Percentiles rank a stretch among this genome's conserved stretches.
Evolutionary conservation across 306 rosid species (phyloP).

Genomic region (Vigna trinervia): DNA sequence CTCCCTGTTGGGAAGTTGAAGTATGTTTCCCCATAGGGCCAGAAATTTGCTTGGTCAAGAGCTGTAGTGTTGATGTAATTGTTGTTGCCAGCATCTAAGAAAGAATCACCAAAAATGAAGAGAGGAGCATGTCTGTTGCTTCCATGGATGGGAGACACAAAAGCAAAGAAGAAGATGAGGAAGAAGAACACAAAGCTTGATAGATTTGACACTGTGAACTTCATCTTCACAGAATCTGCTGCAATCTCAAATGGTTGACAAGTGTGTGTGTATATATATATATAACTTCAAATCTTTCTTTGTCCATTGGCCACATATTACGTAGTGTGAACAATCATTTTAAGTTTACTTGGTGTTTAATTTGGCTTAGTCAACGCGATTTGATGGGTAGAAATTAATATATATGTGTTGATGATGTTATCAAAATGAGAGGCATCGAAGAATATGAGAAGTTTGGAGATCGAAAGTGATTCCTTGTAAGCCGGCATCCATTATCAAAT

Average conservation of each 20-base stretch:
- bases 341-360: not conserved
- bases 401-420: not conserved
- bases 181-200: constrained; percentile 44
- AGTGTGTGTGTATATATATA: not conserved
- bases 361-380: constrained; percentile 36
- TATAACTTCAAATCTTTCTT: too few relatives aligned
- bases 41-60: constrained; percentile 92
- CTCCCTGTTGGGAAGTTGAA: constrained; percentile 87
- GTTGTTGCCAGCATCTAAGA: constrained; percentile 92
- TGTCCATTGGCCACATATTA: too few relatives aligned
- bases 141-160: constrained; percentile 38
- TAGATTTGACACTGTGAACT: constrained; percentile 42
- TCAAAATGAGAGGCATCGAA: not conserved
- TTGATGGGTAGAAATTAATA: not conserved
- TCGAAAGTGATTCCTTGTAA: not conserved
- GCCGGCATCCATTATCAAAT: not conserved
- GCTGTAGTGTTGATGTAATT: constrained; percentile 90
- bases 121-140: constrained; percentile 48
- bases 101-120: constrained; percentile 90
- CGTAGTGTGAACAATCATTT: too few relatives aligned
- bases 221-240: constrained; percentile 25
- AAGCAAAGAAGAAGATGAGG: constrained; percentile 30
- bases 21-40: constrained; percentile 84
- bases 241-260: constrained; percentile 30
- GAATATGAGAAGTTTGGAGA: not conserved